Percentiles rank a stretch among this genome's conserved stretches.
These are phyloP conservation scores for Allium cepa DNA, from an alignment of 106 monocot genomes.

Conservation along the genomic window DNA sequence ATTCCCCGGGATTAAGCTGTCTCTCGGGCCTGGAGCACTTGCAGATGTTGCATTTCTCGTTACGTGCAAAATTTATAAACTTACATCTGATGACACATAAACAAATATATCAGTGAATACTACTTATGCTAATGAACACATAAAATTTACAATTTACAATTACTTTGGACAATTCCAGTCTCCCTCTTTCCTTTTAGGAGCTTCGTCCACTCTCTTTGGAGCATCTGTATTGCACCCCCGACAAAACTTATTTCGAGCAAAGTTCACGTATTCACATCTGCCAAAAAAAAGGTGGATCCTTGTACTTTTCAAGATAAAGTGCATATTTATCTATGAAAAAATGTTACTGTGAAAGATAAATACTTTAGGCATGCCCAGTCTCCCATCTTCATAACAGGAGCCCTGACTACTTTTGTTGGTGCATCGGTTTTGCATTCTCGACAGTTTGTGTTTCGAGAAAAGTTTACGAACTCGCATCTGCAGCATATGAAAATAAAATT, in stretches of 20 bases:
- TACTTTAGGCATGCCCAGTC: too few relatives aligned
- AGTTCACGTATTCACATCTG: constrained; percentile 91
- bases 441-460: too few relatives aligned
- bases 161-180: constrained; percentile 91
- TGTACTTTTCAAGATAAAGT: too few relatives aligned
- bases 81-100: constrained; percentile 33
- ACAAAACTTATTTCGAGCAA: constrained; percentile 68
- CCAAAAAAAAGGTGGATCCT: neutral
- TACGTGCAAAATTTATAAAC: constrained; percentile 67
- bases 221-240: constrained; percentile 21
- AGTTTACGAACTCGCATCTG: too few relatives aligned
- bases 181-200: constrained; percentile 69
- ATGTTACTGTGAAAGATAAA: too few relatives aligned
- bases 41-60: constrained; percentile 45
- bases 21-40: constrained; percentile 35
- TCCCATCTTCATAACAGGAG: too few relatives aligned
- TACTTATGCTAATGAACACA: neutral
- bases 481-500: too few relatives aligned
- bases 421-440: too few relatives aligned
- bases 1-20: constrained; percentile 49
- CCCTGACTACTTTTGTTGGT: too few relatives aligned
- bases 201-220: constrained; percentile 34
- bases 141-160: neutral
- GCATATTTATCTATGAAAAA: too few relatives aligned
- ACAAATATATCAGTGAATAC: neutral